phyloP scores from a whole-genome alignment of 2,329 filamentous ascomycete genomes.

The Colletotrichum sp. region DNA sequence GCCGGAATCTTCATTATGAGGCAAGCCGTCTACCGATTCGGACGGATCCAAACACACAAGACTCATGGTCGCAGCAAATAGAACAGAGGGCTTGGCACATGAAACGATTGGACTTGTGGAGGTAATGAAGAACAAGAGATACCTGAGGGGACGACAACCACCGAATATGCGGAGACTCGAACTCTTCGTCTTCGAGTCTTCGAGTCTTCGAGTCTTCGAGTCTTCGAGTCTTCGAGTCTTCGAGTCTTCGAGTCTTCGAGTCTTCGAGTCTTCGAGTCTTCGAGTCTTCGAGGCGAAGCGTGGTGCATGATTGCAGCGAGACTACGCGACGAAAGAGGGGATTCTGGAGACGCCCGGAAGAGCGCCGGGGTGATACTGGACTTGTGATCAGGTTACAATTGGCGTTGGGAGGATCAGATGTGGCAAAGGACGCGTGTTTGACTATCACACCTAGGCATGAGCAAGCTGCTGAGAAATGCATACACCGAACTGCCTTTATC shows the following conservation, averaged over 20 bases:
- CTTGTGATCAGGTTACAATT: neutral
- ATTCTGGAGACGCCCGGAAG: neutral
- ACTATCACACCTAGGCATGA: neutral
- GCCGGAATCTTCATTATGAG: neutral
- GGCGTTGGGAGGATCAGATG: neutral
- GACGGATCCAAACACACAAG: neutral
- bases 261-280: neutral
- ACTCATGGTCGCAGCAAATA: neutral
- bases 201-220: neutral
- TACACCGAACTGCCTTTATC: neutral
- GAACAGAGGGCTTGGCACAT: neutral
- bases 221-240: neutral
- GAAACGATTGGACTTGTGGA: neutral
- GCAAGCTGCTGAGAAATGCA: neutral
- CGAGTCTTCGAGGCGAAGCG: neutral
- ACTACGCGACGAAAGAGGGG: neutral
- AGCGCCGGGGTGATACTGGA: neutral
- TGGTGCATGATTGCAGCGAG: neutral
- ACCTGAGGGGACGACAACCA: neutral
- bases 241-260: neutral
- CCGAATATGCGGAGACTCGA: neutral
- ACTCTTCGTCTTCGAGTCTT: neutral
- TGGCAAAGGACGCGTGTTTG: constrained; percentile 11
- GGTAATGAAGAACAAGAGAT: neutral
- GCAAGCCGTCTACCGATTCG: neutral